A percentile compares a stretch with the other conserved stretches of the same genome.
These are phyloP conservation scores for Alternaria postmessia DNA, from an alignment of 2,329 filamentous ascomycete genomes.

Conservation along the genomic window DNA sequence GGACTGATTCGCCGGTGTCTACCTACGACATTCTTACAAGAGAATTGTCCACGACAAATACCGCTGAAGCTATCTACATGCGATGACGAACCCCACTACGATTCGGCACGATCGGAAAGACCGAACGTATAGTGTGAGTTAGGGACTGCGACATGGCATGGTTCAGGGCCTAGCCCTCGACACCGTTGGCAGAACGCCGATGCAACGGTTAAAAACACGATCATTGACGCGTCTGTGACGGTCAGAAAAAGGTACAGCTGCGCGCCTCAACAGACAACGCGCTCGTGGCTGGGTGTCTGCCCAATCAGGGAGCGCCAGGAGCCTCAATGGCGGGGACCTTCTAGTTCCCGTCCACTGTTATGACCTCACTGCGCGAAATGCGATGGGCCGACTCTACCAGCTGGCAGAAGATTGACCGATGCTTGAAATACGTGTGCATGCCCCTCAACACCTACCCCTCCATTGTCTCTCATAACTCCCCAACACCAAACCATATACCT, in stretches of 20 bases:
- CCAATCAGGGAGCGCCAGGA: conserved; percentile 8
- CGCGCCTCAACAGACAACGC: conserved; percentile 7
- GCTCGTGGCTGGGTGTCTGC: background rate
- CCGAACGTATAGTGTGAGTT: conserved; percentile 2
- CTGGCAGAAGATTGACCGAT: conserved; percentile 21
- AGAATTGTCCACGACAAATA: background rate
- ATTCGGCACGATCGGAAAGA: conserved; percentile 6
- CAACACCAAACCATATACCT: conserved; percentile 11
- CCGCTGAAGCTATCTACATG: background rate
- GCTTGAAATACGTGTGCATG: conserved; percentile 37
- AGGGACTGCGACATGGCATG: background rate
- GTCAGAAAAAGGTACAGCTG: conserved; percentile 14
- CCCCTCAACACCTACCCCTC: conserved; percentile 36
- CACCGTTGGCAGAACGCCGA: conserved; percentile 8
- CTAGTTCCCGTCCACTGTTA: conserved; percentile 26
- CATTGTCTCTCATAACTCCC: conserved; percentile 11
- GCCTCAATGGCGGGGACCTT: conserved; percentile 12
- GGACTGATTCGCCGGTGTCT: background rate
- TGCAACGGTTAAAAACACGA: conserved; percentile 11
- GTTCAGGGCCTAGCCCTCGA: conserved; percentile 2
- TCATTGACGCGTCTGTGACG: conserved; percentile 21
- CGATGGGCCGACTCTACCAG: conserved; percentile 34
- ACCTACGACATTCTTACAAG: background rate
- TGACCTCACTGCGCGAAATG: conserved; percentile 47
- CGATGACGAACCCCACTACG: background rate